Base-by-base conservation (phyloP, 1,284 basidiomycete species). In the Cystobasidium pallidum region DNA sequence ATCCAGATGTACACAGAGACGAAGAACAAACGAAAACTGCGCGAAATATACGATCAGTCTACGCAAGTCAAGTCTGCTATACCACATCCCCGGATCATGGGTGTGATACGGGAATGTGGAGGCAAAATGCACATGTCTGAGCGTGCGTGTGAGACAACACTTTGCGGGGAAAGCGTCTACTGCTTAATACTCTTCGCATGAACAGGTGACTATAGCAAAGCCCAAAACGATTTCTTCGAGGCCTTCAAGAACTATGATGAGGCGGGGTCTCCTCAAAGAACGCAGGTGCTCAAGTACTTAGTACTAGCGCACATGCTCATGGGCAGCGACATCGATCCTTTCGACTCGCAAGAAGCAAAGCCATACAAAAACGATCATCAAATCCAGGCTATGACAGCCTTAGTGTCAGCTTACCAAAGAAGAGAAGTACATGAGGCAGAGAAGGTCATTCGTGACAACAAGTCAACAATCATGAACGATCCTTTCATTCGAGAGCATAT, bases 101-200 rank as follows among this genome's bases (percentile, higher is more conserved):
- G 95, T 65, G 91, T 98, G 66, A 99, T 99, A 82, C 92, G 94
- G 79, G 96, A 99, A 81, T 98, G 95, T 77, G 96, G 96, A 15
- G 96, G 96, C 8, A 99, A 99, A 83, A 99, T 99, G 96, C 97
- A 96, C 92, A 99, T 99, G 96, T 92, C 92, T 72, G 96, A 99
- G 84, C 91, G 94, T 91, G 80, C 78, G 89, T 84, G 17, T 63
- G 30, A 30, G 8, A 34, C 21, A 39, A 24, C 30, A 43, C 45
- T n/a, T 34, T 26, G 24, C n/a, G 3, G 30, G n/a, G n/a, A n/a
- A n/a, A n/a, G n/a, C n/a, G n/a, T n/a, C 10, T n/a, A 45, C 7
- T 39, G 36, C 36, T 13, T 39, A 39, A 7, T 39, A n/a, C n/a
- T n/a, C n/a, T n/a, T n/a, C n/a, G n/a, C n/a, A n/a, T 39, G 4